Evolutionary conservation across 805 yeast genomes (phyloP), one percentile per base, ranked within the genome.

Genomic region (Grigorovia transvaalensis): DNA sequence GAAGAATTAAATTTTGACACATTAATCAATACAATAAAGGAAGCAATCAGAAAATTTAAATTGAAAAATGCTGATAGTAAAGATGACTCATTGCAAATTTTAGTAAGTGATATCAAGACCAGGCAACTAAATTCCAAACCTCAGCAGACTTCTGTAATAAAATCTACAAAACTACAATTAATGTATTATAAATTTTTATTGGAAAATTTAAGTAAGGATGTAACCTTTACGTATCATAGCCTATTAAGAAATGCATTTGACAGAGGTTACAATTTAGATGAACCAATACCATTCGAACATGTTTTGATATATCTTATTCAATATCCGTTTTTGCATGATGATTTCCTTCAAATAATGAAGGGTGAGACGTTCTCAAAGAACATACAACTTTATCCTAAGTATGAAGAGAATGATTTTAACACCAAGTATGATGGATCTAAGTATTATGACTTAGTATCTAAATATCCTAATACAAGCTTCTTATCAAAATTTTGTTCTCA

Each of bases 91-190:
- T 29, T 54, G 38, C 59, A 65, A 29, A 53, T 78, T 18, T 53
- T 65, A 9, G 68, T 77, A 2, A 69, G 72, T 50, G 93, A 85
- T 64, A 76, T 84, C 27, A 85, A 85, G 63, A 84, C 90, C 1
- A 70, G 90, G 50, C 59, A 69, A 0, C 59, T 58, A 44, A 70
- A 67, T 44, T 57, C 56, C 0, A 53, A 76, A 1, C 89, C 90
- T 0, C 47, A 56, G 0, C 84, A 80, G 55, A 58, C 64, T 1
- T 72, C 78, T 12, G 83, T 81, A 0, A 53, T 78, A 13, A 59
- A 66, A 3, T 70, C 76, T 6, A 75, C 85, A 1, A 74, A 75
- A 58, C 53, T 73, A n/a, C 93, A 85, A 67, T 80, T 82, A 3
- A 73, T 74, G 66, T 75, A 80, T 56, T 85, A 85, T 61, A 68